Evolutionary conservation across 108 stramenopile genomes (phyloP), one percentile per base, ranked within the genome.

Genomic region (Nitzschia inconspicua): DNA sequence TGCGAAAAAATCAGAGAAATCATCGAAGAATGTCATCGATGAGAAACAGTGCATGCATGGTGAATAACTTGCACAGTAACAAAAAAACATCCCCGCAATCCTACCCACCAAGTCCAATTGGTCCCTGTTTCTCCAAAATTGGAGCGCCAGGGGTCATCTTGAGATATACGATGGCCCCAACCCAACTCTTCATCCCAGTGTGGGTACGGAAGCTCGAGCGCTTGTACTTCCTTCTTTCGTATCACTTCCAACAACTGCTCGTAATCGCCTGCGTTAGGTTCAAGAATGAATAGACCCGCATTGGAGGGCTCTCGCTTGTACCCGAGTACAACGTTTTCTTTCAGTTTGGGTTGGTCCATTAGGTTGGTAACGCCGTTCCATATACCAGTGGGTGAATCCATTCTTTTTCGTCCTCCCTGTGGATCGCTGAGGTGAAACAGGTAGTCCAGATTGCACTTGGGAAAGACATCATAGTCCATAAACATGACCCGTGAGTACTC

Each of bases 401-500:
- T n/a, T n/a, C n/a, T n/a, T n/a, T 20, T 8, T 27, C n/a, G 2
- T 2, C 40, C 40, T 18, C 16, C 2, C 9, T 20, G 10, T 29
- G 50, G 50, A 14, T 52, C 50, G 29, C n/a, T 16, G 29, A 72
- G 24, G 4, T 66, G 43, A 50, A 86, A 75, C 20, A 79, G 16
- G 47, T 79, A 77, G 54, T 86, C 85, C 51, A 81, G 42, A 69
- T 79, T 77, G 37, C 58, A 68, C 22, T 77, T 39, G 10, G 85
- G 80, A 14, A 84, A 56, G 10, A 81, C 63, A 69, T 89, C 88
- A 14, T 70, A 68, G 57, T 89, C 88, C 53, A 89, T 23, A 57
- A 84, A 83, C 47, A 85, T 37, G 1, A 85, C 65, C 5, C 77
- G 71, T 36, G 70, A 26, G 56, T 85, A 89, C 47, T 78, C 62